phyloP scores from a whole-genome alignment of 2,329 filamentous ascomycete species.

The Microthyrium microscopicum region DNA sequence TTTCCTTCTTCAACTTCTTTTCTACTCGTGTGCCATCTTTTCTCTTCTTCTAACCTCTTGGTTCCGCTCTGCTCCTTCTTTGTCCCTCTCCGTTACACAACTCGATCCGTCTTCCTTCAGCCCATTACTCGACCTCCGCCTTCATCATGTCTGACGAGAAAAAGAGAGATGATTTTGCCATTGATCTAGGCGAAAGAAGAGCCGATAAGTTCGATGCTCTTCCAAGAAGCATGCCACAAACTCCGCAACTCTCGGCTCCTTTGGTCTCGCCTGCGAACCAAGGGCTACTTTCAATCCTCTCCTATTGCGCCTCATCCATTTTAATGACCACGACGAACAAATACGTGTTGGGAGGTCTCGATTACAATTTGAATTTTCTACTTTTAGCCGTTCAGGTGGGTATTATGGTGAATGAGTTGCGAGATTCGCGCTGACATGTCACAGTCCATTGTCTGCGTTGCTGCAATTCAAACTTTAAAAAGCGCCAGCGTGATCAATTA shows the following conservation, averaged over 20 bases:
- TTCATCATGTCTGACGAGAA: conserved; percentile 70
- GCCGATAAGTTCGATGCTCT: conserved; percentile 28
- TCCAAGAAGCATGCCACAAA: conserved; percentile 2
- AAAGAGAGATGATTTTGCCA: conserved; percentile 60
- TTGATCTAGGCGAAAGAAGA: conserved; percentile 50
- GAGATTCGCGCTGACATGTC: conserved; percentile 5
- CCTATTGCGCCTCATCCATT: conserved; percentile 93
- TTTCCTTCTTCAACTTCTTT: background rate
- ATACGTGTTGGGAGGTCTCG: conserved; percentile 79
- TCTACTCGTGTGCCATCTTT: background rate
- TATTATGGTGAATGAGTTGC: conserved; percentile 4
- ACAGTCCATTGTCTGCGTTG: conserved; percentile 77
- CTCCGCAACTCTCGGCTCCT: conserved; percentile 16
- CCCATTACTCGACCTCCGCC: conserved; percentile 4
- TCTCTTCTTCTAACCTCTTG: background rate
- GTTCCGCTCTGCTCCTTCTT: background rate
- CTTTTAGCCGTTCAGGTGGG: conserved; percentile 81
- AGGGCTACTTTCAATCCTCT: conserved; percentile 62
- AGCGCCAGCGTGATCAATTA: conserved; percentile 66
- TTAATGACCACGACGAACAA: conserved; percentile 99
- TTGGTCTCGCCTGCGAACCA: conserved; percentile 60
- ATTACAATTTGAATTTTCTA: conserved; percentile 95
- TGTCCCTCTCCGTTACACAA: conserved; percentile 8
- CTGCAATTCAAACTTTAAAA: conserved; percentile 71
- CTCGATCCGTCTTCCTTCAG: background rate